Conservation (phyloP, 2,329 filamentous ascomycete species). For the Coleophoma cylindrospora region DNA sequence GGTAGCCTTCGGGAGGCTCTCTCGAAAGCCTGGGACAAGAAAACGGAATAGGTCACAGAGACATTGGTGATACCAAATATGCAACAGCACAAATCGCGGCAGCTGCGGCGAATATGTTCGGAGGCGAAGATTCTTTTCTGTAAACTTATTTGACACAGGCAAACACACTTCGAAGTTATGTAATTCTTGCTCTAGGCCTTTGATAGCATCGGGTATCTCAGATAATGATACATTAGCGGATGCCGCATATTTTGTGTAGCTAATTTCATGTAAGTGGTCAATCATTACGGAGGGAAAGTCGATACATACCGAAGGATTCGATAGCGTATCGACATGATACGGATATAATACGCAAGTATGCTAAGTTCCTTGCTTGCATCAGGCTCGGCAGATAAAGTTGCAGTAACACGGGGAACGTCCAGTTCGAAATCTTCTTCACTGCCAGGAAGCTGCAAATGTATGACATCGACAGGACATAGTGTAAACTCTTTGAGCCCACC, state of each 20-base stretch:
- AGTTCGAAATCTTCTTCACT: not conserved
- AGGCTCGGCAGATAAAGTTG: not conserved
- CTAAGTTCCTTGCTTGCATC: not conserved
- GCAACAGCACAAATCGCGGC: not conserved
- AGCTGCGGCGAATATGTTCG: not conserved
- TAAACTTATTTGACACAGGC: not conserved
- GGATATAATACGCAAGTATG: conserved; percentile 1
- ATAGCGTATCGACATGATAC: not conserved
- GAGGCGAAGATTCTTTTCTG: not conserved
- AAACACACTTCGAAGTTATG: not conserved
- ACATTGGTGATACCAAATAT: conserved; percentile 1
- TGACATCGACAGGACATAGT: not conserved
- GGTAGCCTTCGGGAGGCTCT: not conserved
- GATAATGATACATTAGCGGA: not conserved
- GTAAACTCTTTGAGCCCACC: not conserved
- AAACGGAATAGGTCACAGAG: not conserved
- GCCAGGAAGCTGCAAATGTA: not conserved
- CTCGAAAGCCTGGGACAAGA: not conserved
- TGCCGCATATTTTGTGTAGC: not conserved
- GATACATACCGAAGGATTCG: not conserved
- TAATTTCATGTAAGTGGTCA: not conserved
- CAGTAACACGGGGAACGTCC: not conserved
- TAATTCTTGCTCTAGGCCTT: not conserved
- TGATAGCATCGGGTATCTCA: not conserved
- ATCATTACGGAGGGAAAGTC: not conserved